Evolutionary conservation across 1,139 yeast species (phyloP).

Genomic region (Hemisphaericaspora xylofermentans): DNA sequence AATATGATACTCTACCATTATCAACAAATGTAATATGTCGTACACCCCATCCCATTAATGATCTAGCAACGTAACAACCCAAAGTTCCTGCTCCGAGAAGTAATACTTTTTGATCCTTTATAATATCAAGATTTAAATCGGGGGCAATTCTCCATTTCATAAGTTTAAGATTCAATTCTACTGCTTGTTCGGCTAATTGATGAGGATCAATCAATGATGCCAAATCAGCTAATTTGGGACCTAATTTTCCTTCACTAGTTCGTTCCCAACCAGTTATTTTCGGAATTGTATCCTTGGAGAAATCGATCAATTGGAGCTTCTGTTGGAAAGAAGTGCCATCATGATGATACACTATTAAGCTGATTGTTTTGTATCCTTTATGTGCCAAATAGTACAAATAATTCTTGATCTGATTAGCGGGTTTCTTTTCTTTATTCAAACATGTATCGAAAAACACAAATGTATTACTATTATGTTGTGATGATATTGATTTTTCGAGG

Average conservation of each 20-base stretch:
- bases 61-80: slow-evolving; percentile 87
- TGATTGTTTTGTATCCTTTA: slow-evolving; percentile 36
- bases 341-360: slow-evolving; percentile 34
- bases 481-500: slow-evolving; percentile 5
- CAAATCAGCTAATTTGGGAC: slow-evolving; percentile 81
- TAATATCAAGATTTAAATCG: slow-evolving; percentile 61
- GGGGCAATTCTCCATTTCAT: slow-evolving; percentile 99
- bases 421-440: slow-evolving; percentile 36
- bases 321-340: slow-evolving; percentile 28
- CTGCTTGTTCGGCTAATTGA: slow-evolving; percentile 85
- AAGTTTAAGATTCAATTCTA: slow-evolving; percentile 80
- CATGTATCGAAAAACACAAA: slow-evolving; percentile 67
- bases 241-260: slow-evolving; percentile 65
- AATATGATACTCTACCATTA: slow-evolving; percentile 81
- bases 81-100: slow-evolving; percentile 95
- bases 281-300: slow-evolving; percentile 16
- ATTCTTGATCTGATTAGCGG: slow-evolving; percentile 69
- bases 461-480: slow-evolving; percentile 8
- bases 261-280: slow-evolving; percentile 88
- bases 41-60: slow-evolving; percentile 93
- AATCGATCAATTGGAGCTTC: slow-evolving; percentile 15
- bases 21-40: slow-evolving; percentile 83
- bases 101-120: slow-evolving; percentile 62
- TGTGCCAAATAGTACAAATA: slow-evolving; percentile 54
- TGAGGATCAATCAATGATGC: slow-evolving; percentile 78